Evolutionary conservation across 225 moss, liverwort and hornwort species (phyloP).

Genomic region (Physcomitrium patens): DNA sequence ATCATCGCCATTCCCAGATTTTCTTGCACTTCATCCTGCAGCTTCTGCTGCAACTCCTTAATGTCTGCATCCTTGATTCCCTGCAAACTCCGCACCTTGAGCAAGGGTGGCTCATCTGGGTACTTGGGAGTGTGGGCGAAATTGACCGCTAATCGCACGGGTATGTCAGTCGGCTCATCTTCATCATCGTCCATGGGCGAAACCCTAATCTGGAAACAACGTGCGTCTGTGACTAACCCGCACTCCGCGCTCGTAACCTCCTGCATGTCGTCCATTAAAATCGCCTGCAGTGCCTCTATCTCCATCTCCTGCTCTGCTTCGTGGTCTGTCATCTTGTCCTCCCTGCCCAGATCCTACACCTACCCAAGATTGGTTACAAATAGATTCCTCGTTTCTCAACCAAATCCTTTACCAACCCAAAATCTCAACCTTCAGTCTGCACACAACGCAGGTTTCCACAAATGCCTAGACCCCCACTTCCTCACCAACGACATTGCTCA

Average conservation of each 20-base stretch:
- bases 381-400: too few species aligned
- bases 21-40: conserved; percentile 64
- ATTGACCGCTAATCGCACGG: conserved; percentile 85
- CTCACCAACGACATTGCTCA: too few species aligned
- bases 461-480: too few species aligned
- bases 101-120: conserved; percentile 84
- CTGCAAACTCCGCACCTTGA: conserved; percentile 75
- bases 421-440: too few species aligned
- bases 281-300: conserved; percentile 89
- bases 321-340: conserved; percentile 65
- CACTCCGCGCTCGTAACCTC: conserved; percentile 75
- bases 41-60: conserved; percentile 59
- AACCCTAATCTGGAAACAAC: conserved; percentile 92
- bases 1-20: conserved; percentile 99
- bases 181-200: conserved; percentile 97
- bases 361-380: too few species aligned
- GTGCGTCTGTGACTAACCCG: conserved; percentile 65
- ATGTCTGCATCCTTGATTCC: conserved; percentile 78
- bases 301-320: conserved; percentile 96
- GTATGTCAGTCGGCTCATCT: conserved; percentile 94
- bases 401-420: too few species aligned
- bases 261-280: conserved; percentile 93
- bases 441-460: too few species aligned
- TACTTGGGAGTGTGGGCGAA: conserved; percentile 91
- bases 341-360: not conserved